These are phyloP conservation scores for Talaromyces sp. DNA, from an alignment of 2,329 filamentous ascomycete species.

Conservation along the genomic window DNA sequence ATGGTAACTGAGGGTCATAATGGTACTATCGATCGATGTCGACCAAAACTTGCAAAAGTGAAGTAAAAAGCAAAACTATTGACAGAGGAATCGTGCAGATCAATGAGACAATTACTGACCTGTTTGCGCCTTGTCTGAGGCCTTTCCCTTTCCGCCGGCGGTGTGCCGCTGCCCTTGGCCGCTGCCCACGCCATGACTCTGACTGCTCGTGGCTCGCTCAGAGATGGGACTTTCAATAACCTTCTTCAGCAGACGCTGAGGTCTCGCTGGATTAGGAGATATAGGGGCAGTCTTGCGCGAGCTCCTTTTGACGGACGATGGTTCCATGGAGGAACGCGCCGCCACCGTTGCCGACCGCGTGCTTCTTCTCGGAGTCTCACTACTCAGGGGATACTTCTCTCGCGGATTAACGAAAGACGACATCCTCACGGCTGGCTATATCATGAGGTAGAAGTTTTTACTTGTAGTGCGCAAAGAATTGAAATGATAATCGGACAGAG, in stretches of 20 bases:
- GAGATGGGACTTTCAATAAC: background rate
- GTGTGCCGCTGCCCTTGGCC: background rate
- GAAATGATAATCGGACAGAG: background rate
- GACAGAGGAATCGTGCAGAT: background rate
- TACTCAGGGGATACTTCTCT: background rate
- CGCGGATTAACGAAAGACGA: slow-evolving; percentile 4
- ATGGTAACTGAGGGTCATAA: background rate
- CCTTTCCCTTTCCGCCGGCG: background rate
- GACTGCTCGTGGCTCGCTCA: slow-evolving; percentile 2
- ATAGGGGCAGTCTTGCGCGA: background rate
- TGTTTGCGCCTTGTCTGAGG: background rate
- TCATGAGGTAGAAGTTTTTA: background rate
- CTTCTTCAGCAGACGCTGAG: background rate
- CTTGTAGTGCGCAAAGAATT: background rate
- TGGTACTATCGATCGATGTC: background rate
- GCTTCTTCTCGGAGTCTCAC: slow-evolving; percentile 2
- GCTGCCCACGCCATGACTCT: background rate
- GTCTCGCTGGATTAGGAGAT: background rate
- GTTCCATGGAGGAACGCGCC: background rate
- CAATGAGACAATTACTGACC: slow-evolving; percentile 1
- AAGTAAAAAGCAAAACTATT: background rate
- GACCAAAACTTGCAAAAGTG: background rate
- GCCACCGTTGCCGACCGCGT: slow-evolving; percentile 9
- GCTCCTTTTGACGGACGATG: background rate
- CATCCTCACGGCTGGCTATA: background rate